Evolutionary conservation across 768 basidiomycete genomes (phyloP), one percentile per base, ranked within the genome.

Genomic region (Lactarius trivialis): DNA sequence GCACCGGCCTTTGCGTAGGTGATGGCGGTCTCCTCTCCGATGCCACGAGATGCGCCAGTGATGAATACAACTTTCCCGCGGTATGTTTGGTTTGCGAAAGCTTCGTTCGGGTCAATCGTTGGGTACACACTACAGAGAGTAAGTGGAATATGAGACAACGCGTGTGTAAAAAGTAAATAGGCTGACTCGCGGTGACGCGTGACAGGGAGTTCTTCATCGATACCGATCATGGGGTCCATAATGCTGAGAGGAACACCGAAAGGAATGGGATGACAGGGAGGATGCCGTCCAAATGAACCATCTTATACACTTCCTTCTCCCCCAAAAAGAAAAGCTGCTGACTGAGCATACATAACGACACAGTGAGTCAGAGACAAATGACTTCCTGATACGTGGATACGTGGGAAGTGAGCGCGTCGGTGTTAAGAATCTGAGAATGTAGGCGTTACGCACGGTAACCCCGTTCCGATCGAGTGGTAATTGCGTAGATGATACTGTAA

Each of bases 31-130:
- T 63, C 68, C n/a, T 60, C 14, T 15, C 68, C 68, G 30, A 70
- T 67, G 26, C 68, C 68, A n/a, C 58, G 58, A 7, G 61, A 66
- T 4, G 65, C 64, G 14, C 69, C 69, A 4, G 67, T 63, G 30
- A 70, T 43, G 30, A 68, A 52, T 9, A 68, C 69, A 43, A 69
- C 64, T 48, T 66, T 63, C 7, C 58, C 67, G 26, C 54, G 58
- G 50, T 61, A 65, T 24, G 63, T 65, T 56, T 58, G 28, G n/a
- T 26, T 37, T n/a, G 50, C 39, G 28, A 32, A 54, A 21, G 30
- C 26, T 0, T 34, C 21, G 3, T 41, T 56, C n/a, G 52, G 56
- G 19, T 58, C 33, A 51, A 58, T 63, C n/a, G 51, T 21, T 14
- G 56, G 61, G 56, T 58, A 58, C 11, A 58, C 56, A 14, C 61